These are phyloP conservation scores for Triticum aestivum DNA, from an alignment of 176 grass and related monocot genomes.

Conservation along the genomic window DNA sequence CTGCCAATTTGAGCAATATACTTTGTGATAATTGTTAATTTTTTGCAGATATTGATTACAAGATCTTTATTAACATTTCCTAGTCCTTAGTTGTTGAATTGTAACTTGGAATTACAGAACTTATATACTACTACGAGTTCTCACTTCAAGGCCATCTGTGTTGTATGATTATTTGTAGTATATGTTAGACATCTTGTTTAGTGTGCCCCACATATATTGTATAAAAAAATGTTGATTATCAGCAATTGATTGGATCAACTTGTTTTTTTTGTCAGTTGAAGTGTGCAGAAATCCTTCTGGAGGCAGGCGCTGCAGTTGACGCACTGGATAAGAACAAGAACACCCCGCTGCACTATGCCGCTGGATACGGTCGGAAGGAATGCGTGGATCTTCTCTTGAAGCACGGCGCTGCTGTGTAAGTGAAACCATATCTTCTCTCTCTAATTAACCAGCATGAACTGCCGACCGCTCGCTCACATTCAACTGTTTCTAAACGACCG, in stretches of 20 bases:
- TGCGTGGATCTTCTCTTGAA: conserved; percentile 76
- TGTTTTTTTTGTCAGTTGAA: conserved; percentile 43
- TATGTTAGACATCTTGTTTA: not conserved
- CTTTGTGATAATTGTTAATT: not conserved
- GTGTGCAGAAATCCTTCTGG: conserved; percentile 71
- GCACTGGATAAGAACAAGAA: conserved; percentile 93
- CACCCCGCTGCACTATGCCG: conserved; percentile 79
- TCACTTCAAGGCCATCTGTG: not conserved
- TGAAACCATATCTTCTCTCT: not conserved
- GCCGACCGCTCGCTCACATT: not conserved
- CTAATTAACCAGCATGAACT: not conserved
- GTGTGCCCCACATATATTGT: not conserved
- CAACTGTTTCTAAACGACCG: not conserved
- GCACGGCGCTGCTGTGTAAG: conserved; percentile 90
- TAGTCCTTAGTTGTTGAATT: not conserved
- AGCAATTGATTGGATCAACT: not conserved
- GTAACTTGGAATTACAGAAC: not conserved
- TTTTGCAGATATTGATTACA: not conserved
- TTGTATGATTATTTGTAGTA: conserved; percentile 8
- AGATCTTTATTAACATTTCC: not conserved
- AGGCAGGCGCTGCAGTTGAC: conserved; percentile 59
- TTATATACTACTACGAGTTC: not conserved
- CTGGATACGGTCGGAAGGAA: conserved; percentile 86
- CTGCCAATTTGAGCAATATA: not conserved
- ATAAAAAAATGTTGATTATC: not conserved